Percentiles rank a stretch among this genome's conserved stretches.
Conservation (phyloP, 164 flowering plant genomes). For the Vitis riparia region DNA sequence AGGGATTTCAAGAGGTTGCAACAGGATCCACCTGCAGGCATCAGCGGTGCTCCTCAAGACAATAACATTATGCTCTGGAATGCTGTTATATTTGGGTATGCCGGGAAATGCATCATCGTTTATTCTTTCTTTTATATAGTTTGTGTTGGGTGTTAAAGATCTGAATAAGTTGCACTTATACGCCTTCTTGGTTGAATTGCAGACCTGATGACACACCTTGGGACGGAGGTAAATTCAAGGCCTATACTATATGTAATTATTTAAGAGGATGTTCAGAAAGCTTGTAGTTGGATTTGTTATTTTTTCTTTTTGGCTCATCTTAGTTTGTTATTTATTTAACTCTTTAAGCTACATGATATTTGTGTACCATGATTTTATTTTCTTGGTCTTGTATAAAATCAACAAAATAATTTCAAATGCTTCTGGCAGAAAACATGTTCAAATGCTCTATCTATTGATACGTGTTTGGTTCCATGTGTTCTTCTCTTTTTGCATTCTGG, state of each 20-base stretch:
- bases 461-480: too few relatives aligned
- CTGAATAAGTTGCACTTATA: not conserved
- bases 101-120: not conserved
- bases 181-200: slow-evolving; percentile 29
- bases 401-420: too few relatives aligned
- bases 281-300: not conserved
- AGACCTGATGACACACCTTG: slow-evolving; percentile 86
- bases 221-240: slow-evolving; percentile 61
- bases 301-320: not conserved
- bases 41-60: slow-evolving; percentile 78
- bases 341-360: too few relatives aligned
- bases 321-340: too few relatives aligned
- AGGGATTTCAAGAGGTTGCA: slow-evolving; percentile 82
- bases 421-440: too few relatives aligned
- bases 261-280: too few relatives aligned
- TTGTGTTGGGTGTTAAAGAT: not conserved
- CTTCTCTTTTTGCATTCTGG: too few relatives aligned
- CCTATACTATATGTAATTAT: too few relatives aligned
- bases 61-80: slow-evolving; percentile 81
- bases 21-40: slow-evolving; percentile 79
- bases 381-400: too few relatives aligned
- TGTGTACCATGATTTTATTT: too few relatives aligned
- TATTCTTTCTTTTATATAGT: not conserved
- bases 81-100: slow-evolving; percentile 80
- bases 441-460: too few relatives aligned